Evolutionary conservation across 2,329 filamentous ascomycete species (phyloP), one percentile per base, ranked within the genome.

Genomic region (Dothistroma pini): DNA sequence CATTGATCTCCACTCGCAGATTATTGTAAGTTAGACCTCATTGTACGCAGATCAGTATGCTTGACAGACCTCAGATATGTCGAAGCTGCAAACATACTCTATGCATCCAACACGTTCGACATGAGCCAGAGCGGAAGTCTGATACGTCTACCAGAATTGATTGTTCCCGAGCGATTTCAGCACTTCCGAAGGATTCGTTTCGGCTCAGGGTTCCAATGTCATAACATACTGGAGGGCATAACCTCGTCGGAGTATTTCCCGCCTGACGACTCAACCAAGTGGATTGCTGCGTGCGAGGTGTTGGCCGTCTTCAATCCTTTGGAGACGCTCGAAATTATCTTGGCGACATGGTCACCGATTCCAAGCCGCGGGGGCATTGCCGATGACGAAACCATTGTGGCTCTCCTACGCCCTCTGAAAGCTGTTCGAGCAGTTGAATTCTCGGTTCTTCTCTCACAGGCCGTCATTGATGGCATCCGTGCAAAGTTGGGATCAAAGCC

Each of bases 91-190:
- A 10, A 56, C 31, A 32, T 60, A 8, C 10, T 56, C 14, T 56
- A 60, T 35, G 19, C 22, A 19, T n/a, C 44, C 8, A 60, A 60
- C 32, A 60, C 58, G 5, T 60, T 60, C 34, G 31, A 51, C 10
- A 41, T 56, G 12, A 14, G 44, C 44, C 58, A 32, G 22, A 4
- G 31, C 4, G 58, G 56, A 31, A 50, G 53, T 34, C 11, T 60
- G 1, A 41, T 56, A 2, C 22, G 58, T 10, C n/a, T 60, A 9
- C 58, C 58, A 3, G n/a, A 52, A 10, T 2, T 56, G 1, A 41
- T 56, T 12, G 4, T 51, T 16, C 57, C 44, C 4, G 21, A 50
- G 1, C 57, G 29, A 4, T n/a, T 52, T 6, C 31, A 60, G 31
- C 22, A 41, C n/a, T 51, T 56, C 14, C 38, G 57, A 8, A 47